These are phyloP conservation scores for Cercophora samala DNA, from an alignment of 495 filamentous ascomycete species.

Conservation along the genomic window DNA sequence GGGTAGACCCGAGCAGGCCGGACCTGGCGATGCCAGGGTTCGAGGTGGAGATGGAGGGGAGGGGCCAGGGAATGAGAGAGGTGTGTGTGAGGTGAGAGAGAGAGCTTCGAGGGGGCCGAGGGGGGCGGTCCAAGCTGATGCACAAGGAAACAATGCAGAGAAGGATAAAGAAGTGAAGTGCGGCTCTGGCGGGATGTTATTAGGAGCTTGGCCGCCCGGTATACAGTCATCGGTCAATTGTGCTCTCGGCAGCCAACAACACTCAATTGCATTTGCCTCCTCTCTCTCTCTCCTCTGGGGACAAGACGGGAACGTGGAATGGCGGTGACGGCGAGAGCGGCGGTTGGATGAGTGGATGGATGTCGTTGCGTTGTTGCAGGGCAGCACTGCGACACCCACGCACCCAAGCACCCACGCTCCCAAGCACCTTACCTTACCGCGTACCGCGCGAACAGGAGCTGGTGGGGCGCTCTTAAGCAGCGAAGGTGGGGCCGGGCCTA, in stretches of 20 bases:
- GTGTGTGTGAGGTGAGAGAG: background rate
- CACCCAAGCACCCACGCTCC: too few species aligned
- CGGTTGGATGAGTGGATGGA: constrained; percentile 11
- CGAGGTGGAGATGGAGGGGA: background rate
- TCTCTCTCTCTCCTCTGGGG: constrained; percentile 2
- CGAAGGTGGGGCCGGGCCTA: background rate
- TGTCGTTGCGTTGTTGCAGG: constrained; percentile 5
- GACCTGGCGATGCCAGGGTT: constrained; percentile 11
- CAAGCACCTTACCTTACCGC: background rate
- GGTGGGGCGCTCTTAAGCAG: background rate
- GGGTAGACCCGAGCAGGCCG: constrained; percentile 9
- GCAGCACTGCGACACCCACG: background rate
- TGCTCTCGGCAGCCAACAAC: background rate
- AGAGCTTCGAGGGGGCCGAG: background rate
- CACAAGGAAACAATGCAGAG: background rate
- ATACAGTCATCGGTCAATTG: background rate
- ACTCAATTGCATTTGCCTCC: constrained; percentile 13
- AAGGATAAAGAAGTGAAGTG: constrained; percentile 11
- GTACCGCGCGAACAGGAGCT: background rate
- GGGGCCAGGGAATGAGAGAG: constrained; percentile 6
- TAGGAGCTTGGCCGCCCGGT: too few species aligned
- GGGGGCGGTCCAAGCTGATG: background rate
- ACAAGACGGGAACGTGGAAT: constrained; percentile 29
- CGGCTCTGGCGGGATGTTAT: background rate
- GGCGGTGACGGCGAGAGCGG: constrained; percentile 37